Conservation (phyloP, 805 yeast species). For the Sungouiozyma intestinalis region DNA sequence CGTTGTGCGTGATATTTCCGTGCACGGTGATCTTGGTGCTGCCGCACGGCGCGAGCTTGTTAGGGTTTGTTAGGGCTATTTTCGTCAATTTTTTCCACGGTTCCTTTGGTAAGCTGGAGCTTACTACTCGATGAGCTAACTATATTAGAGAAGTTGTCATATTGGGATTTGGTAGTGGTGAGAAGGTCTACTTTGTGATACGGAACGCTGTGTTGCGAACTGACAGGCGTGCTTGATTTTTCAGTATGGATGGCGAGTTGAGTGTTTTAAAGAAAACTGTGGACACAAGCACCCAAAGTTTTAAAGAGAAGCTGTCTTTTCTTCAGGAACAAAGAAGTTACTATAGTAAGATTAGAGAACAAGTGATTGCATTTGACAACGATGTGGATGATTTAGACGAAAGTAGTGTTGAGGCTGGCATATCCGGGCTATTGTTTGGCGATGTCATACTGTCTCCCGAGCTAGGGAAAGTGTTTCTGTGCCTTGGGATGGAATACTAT, state of each 20-base stretch:
- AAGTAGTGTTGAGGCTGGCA: constrained; percentile 6
- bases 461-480: constrained; percentile 13
- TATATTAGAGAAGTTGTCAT: too few relatives aligned
- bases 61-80: neutral
- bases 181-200: too few relatives aligned
- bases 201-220: too few relatives aligned
- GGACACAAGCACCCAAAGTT: constrained; percentile 12
- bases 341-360: constrained; percentile 14
- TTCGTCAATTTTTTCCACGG: too few relatives aligned
- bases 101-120: too few relatives aligned
- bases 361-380: constrained; percentile 5
- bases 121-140: too few relatives aligned
- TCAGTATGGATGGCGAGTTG: constrained; percentile 7
- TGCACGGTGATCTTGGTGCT: neutral
- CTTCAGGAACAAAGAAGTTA: constrained; percentile 20
- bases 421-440: constrained; percentile 21
- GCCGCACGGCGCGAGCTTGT: too few relatives aligned
- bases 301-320: constrained; percentile 18
- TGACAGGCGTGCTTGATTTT: neutral
- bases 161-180: too few relatives aligned
- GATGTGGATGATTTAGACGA: constrained; percentile 2
- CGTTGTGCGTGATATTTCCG: neutral
- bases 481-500: constrained; percentile 27
- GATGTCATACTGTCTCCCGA: constrained; percentile 22
- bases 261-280: constrained; percentile 14